Base-by-base conservation (phyloP, 257 asterid genomes). In the Nicotiana knightiana region DNA sequence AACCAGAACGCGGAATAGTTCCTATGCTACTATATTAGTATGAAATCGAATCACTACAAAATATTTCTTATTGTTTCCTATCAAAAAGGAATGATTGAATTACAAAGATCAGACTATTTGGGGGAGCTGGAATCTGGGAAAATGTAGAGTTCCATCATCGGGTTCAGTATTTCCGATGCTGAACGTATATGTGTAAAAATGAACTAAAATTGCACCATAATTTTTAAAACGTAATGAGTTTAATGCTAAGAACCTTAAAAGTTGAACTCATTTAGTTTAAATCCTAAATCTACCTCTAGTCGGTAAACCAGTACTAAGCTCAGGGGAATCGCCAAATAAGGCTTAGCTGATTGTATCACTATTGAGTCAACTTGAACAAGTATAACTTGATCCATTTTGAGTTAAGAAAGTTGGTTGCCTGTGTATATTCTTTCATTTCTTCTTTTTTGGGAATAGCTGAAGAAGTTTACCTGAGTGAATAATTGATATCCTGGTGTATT, bases 401-500 rank as follows among this genome's bases (percentile, higher is more conserved):
- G 11, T 39, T 43, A 24, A 43, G 21, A 71, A 71, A 71, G 37
- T 46, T 46, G 78, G 9, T 21, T 9, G 12, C 6, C 9, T 9
- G 58, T 12, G 58, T 70, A 12, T 7, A 3, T 70, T 70, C 15
- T 71, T 46, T 71, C 4, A 5, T 71, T 24, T n/a, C 30, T 37
- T 63, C 11, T 39, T 6, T 39, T 35, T 39, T 35, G 48, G 2
- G 0, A 1, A 10, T 1, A 9, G 28, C 24, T 39, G 39, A 71
- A 21, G 0, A 12, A 24, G 18, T 54, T 85, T 90, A 95, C 98
- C 98, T 88, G 87, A 77, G 90, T 81, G 67, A 92, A 93, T 85
- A 93, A 70, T 80, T 93, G 95, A 87, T 93, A 92, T 10, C 99
- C 98, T 0, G 93, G 92, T 7, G 99, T 92, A 85, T 90, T 91